Evolutionary conservation across 2,329 filamentous ascomycete species (phyloP).

Genomic region (Simplicillium sp.): DNA sequence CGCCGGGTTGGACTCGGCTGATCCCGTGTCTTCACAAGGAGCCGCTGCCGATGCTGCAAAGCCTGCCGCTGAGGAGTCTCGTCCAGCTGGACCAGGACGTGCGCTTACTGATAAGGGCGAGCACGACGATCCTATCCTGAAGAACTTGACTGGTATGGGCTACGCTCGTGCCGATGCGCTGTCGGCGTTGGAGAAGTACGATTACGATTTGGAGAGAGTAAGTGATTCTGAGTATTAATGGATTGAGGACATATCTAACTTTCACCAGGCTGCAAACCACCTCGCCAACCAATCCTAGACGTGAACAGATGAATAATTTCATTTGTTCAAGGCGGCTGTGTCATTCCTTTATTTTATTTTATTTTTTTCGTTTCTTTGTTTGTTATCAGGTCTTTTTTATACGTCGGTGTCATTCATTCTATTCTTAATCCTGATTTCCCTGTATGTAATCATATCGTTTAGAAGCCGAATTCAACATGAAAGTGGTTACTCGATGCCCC

Average conservation of each 20-base stretch:
- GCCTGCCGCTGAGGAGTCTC: constrained; percentile 9
- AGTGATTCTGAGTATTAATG: constrained; percentile 21
- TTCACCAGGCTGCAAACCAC: constrained; percentile 39
- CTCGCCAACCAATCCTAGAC: constrained; percentile 43
- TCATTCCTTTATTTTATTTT: neutral
- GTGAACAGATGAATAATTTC: neutral
- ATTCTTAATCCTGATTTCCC: neutral
- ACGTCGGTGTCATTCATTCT: constrained; percentile 2
- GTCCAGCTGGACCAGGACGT: constrained; percentile 38
- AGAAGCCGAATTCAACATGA: neutral
- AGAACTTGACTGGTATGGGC: constrained; percentile 83
- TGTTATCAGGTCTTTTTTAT: constrained; percentile 1
- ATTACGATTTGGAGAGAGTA: constrained; percentile 94
- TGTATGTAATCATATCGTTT: neutral
- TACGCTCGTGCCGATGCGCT: constrained; percentile 68
- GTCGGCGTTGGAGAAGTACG: constrained; percentile 79
- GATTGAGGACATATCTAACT: neutral
- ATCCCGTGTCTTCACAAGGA: constrained; percentile 18
- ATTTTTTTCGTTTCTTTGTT: neutral
- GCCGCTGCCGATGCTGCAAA: constrained; percentile 9
- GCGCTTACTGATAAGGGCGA: constrained; percentile 65
- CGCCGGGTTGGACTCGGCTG: constrained; percentile 59
- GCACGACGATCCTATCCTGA: constrained; percentile 86
- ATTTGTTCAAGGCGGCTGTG: neutral
- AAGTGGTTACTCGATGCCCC: neutral